Conservation (phyloP, 495 filamentous ascomycete species). For the Aspergillus kassunensis region DNA sequence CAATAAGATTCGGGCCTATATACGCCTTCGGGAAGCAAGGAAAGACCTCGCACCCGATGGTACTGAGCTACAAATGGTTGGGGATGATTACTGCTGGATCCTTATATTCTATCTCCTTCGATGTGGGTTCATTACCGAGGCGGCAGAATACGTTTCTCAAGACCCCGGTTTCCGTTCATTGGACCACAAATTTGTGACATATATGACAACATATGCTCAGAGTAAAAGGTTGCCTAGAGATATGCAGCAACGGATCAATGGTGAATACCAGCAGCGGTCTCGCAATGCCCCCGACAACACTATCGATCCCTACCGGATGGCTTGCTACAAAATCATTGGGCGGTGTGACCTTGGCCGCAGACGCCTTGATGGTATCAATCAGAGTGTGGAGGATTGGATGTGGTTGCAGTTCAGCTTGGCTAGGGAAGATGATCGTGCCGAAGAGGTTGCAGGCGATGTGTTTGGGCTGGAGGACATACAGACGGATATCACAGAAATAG, state of each 20-base stretch:
- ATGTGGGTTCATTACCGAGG: slow-evolving; percentile 77
- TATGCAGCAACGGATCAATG: slow-evolving; percentile 78
- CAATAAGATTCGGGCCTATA: slow-evolving; percentile 88
- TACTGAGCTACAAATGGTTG: slow-evolving; percentile 64
- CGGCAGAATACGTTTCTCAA: slow-evolving; percentile 75
- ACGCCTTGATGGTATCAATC: slow-evolving; percentile 73
- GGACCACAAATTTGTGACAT: slow-evolving; percentile 85
- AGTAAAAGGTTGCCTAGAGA: slow-evolving; percentile 66
- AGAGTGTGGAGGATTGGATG: slow-evolving; percentile 88
- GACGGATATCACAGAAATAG: slow-evolving; percentile 79
- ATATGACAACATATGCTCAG: slow-evolving; percentile 76
- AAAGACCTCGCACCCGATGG: slow-evolving; percentile 79
- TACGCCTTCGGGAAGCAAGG: slow-evolving; percentile 67
- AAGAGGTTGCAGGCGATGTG: slow-evolving; percentile 80
- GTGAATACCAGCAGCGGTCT: slow-evolving; percentile 79
- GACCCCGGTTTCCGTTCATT: slow-evolving; percentile 82
- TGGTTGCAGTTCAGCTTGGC: slow-evolving; percentile 95
- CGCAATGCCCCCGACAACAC: slow-evolving; percentile 81
- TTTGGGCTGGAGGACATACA: slow-evolving; percentile 87
- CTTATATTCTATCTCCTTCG: slow-evolving; percentile 90
- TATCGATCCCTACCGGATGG: slow-evolving; percentile 92
- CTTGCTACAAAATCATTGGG: slow-evolving; percentile 96
- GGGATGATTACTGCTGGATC: slow-evolving; percentile 85
- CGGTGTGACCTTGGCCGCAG: slow-evolving; percentile 83
- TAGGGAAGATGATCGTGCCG: slow-evolving; percentile 74